Evolutionary conservation across 2,329 filamentous ascomycete genomes (phyloP).

Genomic region (Nemania serpens): DNA sequence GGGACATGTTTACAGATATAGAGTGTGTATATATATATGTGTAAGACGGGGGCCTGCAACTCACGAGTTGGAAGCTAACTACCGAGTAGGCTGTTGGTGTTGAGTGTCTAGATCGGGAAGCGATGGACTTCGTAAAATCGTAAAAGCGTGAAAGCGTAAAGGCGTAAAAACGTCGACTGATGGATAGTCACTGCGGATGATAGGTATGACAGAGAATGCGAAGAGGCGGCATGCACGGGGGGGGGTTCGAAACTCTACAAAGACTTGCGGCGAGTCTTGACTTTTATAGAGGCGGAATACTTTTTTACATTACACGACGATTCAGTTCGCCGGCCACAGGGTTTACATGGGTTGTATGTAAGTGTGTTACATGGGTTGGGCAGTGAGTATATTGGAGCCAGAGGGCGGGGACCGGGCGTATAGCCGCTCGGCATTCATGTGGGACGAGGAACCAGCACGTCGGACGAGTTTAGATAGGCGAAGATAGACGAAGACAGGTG

Average conservation of each 20-base stretch:
- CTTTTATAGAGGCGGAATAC: not conserved
- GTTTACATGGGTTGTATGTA: no score
- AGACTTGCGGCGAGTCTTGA: not conserved
- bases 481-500: no score
- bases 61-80: not conserved
- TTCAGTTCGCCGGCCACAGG: not conserved
- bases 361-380: no score
- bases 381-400: not conserved
- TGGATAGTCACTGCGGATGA: no score
- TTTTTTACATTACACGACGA: not conserved
- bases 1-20: not conserved
- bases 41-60: not conserved
- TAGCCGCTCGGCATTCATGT: conserved; percentile 8
- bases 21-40: no score
- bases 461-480: no score
- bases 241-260: not conserved
- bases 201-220: not conserved
- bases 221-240: not conserved
- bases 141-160: not conserved
- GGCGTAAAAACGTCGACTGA: no score
- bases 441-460: conserved; percentile 12
- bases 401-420: not conserved
- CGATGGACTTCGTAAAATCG: no score
- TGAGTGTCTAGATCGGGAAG: not conserved
- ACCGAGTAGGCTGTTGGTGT: not conserved